These are phyloP conservation scores for Plantago major DNA, from an alignment of 257 asterid genomes.

Conservation along the genomic window DNA sequence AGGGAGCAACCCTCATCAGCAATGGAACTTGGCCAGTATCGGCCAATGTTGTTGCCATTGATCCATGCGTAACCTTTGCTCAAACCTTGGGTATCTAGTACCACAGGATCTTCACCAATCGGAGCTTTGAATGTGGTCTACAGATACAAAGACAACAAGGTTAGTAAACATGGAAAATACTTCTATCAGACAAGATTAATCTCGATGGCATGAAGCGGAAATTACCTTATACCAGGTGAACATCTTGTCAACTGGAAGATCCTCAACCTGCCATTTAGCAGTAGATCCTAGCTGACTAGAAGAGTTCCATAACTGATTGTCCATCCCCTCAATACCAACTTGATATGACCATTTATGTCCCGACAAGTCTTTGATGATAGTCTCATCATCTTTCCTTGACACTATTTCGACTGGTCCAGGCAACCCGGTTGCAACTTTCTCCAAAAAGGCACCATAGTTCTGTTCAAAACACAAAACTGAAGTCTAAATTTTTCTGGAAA, in stretches of 20 bases:
- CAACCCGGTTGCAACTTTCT: constrained; percentile 31
- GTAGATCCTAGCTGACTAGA: not conserved
- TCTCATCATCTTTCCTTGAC: constrained; percentile 47
- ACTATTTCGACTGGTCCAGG: constrained; percentile 53
- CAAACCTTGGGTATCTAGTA: constrained; percentile 81
- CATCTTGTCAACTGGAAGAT: constrained; percentile 35
- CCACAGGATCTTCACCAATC: constrained; percentile 79
- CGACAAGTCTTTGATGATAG: constrained; percentile 44
- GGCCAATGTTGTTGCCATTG: constrained; percentile 83
- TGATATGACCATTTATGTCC: constrained; percentile 53
- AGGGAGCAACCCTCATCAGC: constrained; percentile 53
- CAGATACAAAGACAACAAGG: constrained; percentile 9
- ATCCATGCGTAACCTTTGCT: constrained; percentile 97
- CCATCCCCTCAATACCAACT: constrained; percentile 42
- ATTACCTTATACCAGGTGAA: constrained; percentile 79
- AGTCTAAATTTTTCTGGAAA: too few relatives aligned
- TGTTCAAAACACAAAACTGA: not conserved
- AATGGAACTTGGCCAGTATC: constrained; percentile 73
- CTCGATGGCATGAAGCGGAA: not conserved
- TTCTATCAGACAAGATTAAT: not conserved
- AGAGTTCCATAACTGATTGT: not conserved
- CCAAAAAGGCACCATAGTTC: constrained; percentile 61
- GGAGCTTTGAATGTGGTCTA: constrained; percentile 86
- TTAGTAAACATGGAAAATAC: not conserved
- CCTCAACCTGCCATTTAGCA: constrained; percentile 32